phyloP scores from a whole-genome alignment of 176 grass and related monocot genomes.

The Metroxylon sagu region DNA sequence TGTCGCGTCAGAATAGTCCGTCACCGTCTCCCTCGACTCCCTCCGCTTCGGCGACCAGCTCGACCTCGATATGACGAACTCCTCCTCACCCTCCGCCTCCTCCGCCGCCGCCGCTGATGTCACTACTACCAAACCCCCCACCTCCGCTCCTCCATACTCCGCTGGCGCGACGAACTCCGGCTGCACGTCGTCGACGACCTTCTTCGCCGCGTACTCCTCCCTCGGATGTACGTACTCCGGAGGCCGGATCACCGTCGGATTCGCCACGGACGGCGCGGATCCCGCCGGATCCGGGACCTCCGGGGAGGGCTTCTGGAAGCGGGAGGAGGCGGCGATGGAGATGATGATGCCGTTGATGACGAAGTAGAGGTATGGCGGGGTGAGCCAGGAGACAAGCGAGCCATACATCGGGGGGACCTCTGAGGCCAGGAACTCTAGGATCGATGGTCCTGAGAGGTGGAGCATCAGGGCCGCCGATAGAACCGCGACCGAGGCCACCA shows the following conservation, averaged over 20 bases:
- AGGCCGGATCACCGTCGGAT: not conserved
- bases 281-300: not conserved
- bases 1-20: conserved; percentile 9
- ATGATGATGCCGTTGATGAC: conserved; percentile 95
- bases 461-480: conserved; percentile 31
- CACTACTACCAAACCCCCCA: not conserved
- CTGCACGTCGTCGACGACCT: not conserved
- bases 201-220: not conserved
- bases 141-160: not conserved
- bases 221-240: not conserved
- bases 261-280: not conserved
- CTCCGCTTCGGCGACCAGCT: conserved; percentile 39
- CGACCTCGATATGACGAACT: conserved; percentile 47
- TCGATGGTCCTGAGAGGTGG: conserved; percentile 29
- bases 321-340: conserved; percentile 78
- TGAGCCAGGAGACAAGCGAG: conserved; percentile 35
- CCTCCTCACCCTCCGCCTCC: conserved; percentile 20
- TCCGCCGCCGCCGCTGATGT: not conserved
- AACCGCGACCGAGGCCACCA: conserved; percentile 19
- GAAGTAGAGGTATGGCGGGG: conserved; percentile 84
- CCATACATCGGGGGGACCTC: conserved; percentile 54
- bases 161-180: not conserved
- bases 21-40: not conserved
- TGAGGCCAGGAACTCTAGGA: conserved; percentile 28
- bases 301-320: conserved; percentile 35